These are phyloP conservation scores for Mortierella claussenii DNA, from an alignment of 192 early-diverging fungal genomes.

Conservation along the genomic window DNA sequence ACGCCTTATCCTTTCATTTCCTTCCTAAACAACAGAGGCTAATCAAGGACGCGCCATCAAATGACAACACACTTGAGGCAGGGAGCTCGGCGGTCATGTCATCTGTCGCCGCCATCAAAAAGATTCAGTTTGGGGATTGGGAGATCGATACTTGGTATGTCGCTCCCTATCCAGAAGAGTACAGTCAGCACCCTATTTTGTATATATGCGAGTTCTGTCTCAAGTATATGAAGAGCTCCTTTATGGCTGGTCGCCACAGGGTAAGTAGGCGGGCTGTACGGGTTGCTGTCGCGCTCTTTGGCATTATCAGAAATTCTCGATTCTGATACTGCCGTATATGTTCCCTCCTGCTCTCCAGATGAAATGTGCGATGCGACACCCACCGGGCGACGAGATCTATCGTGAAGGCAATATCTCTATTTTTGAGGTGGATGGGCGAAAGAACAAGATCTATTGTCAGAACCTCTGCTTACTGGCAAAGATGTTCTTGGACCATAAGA, in stretches of 20 bases:
- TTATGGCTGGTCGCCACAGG: conserved; percentile 82
- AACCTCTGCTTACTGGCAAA: conserved; percentile 96
- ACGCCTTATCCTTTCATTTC: not conserved
- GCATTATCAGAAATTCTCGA: too few species aligned
- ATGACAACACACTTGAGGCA: conserved; percentile 10
- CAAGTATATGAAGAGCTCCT: conserved; percentile 97
- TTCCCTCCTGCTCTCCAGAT: conserved; percentile 19
- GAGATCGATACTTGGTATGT: conserved; percentile 95
- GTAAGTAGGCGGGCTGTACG: too few species aligned
- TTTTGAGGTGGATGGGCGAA: conserved; percentile 97
- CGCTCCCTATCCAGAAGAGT: conserved; percentile 97
- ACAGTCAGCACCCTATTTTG: conserved; percentile 79
- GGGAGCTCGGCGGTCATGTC: conserved; percentile 17
- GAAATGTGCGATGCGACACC: conserved; percentile 83
- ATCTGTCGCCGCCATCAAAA: conserved; percentile 65
- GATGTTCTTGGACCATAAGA: conserved; percentile 98
- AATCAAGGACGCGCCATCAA: conserved; percentile 6
- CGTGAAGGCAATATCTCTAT: conserved; percentile 87
- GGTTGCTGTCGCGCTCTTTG: too few species aligned
- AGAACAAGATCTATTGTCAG: conserved; percentile 98
- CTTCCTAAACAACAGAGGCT: conserved; percentile 2
- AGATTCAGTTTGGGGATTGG: conserved; percentile 84
- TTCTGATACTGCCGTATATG: too few species aligned
- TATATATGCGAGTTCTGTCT: conserved; percentile 98
- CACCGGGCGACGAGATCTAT: conserved; percentile 98